Evolutionary conservation across 495 filamentous ascomycete species (phyloP).

Genomic region (Rhypophila decipiens): DNA sequence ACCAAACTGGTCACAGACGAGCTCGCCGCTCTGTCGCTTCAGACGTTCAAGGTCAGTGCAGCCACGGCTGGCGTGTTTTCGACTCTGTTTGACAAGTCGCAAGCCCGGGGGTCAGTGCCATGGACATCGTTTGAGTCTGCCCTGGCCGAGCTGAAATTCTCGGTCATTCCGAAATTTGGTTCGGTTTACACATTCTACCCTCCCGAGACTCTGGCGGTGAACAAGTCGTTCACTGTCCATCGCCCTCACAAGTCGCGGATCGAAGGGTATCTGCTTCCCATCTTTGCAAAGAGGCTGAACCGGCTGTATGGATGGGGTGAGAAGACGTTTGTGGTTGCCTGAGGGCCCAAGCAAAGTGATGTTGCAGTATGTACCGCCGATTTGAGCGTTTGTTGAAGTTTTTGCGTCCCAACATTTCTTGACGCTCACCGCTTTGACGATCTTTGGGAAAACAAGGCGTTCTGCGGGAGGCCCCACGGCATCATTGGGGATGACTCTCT

Average conservation of each 20-base stretch:
- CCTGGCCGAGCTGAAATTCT: constrained; percentile 28
- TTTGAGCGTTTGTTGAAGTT: no score
- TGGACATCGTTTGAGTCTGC: constrained; percentile 31
- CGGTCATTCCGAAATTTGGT: constrained; percentile 21
- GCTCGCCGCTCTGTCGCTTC: background rate
- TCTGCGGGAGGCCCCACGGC: no score
- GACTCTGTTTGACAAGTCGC: constrained; percentile 19
- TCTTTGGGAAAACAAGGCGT: no score
- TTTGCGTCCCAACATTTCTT: no score
- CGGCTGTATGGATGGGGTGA: constrained; percentile 20
- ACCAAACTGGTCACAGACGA: background rate
- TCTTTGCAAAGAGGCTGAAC: constrained; percentile 15
- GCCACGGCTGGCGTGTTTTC: constrained; percentile 25
- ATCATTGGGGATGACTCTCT: no score
- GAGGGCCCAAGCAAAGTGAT: no score
- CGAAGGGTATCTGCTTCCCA: constrained; percentile 13
- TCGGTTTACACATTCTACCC: constrained; percentile 22
- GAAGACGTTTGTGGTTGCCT: constrained; percentile 10
- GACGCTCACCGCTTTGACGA: no score
- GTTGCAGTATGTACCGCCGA: no score
- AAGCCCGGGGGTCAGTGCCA: constrained; percentile 21
- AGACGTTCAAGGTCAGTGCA: constrained; percentile 19
- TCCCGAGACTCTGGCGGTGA: constrained; percentile 7
- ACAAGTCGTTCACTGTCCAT: constrained; percentile 16
- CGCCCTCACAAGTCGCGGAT: constrained; percentile 22